Conservation (phyloP, 352 stramenopile species). For the Saprolegnia diclina region DNA sequence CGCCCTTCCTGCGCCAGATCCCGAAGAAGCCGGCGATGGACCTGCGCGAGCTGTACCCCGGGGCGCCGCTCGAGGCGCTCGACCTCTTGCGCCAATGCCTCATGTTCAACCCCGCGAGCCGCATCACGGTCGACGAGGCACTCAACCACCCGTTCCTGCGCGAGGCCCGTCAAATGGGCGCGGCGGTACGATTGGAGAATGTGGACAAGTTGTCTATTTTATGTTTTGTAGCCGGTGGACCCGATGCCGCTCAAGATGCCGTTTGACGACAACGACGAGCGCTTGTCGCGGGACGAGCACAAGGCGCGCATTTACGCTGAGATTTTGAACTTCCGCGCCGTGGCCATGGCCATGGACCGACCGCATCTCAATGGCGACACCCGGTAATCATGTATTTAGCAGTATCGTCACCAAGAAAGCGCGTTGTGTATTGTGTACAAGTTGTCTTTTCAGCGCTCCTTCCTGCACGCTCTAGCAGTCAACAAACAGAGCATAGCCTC, state of each 20-base stretch:
- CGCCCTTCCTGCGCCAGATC: conserved; percentile 17
- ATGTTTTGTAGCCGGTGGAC: background rate
- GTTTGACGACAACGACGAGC: conserved; percentile 15
- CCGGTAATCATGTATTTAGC: background rate
- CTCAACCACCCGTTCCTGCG: conserved; percentile 15
- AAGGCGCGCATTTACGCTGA: conserved; percentile 24
- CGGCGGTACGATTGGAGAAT: background rate
- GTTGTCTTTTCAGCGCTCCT: background rate
- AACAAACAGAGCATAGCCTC: too few relatives aligned
- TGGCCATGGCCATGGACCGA: conserved; percentile 4
- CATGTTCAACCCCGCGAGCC: conserved; percentile 24
- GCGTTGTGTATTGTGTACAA: background rate
- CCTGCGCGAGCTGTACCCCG: conserved; percentile 23
- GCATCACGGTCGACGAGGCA: conserved; percentile 23
- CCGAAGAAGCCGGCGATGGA: conserved; percentile 11
- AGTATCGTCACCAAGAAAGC: background rate
- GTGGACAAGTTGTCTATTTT: background rate
- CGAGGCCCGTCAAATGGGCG: conserved; percentile 7
- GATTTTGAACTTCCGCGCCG: conserved; percentile 18
- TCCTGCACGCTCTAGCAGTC: background rate
- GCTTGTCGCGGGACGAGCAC: conserved; percentile 18
- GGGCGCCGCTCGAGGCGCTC: conserved; percentile 20
- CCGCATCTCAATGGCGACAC: background rate
- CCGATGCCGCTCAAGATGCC: conserved; percentile 11
- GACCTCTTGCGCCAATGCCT: conserved; percentile 20